These are phyloP conservation scores for Salisapilia sapeloensis DNA, from an alignment of 352 stramenopile species.

Conservation along the genomic window DNA sequence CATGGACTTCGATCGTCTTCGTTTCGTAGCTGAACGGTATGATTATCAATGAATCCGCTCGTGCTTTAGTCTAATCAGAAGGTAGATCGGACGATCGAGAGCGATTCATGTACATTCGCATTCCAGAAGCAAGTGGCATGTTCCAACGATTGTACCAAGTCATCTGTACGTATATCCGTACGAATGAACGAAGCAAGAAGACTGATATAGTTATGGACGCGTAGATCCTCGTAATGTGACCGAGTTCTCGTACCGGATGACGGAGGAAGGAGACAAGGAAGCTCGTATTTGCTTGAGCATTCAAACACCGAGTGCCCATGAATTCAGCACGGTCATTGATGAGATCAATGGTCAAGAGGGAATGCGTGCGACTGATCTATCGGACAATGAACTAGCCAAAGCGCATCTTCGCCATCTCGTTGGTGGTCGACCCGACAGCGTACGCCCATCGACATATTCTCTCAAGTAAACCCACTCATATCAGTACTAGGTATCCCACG, in stretches of 20 bases:
- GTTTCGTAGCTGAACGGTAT: slow-evolving; percentile 83
- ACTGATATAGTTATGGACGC: slow-evolving; percentile 1
- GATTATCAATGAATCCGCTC: background rate
- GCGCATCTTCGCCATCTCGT: slow-evolving; percentile 89
- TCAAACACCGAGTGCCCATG: slow-evolving; percentile 66
- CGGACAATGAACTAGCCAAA: slow-evolving; percentile 93
- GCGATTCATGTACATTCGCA: slow-evolving; percentile 89
- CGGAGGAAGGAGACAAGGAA: slow-evolving; percentile 37
- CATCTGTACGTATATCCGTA: slow-evolving; percentile 51
- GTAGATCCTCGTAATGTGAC: slow-evolving; percentile 79
- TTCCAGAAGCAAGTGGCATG: slow-evolving; percentile 88
- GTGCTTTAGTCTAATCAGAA: slow-evolving; percentile 3
- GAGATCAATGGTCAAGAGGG: slow-evolving; percentile 48
- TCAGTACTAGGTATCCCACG: slow-evolving; percentile 54
- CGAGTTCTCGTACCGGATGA: slow-evolving; percentile 96
- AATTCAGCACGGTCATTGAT: slow-evolving; percentile 42
- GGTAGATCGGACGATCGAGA: slow-evolving; percentile 89
- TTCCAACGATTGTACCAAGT: slow-evolving; percentile 76
- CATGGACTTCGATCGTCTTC: slow-evolving; percentile 98
- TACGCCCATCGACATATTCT: slow-evolving; percentile 9
- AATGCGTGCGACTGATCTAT: slow-evolving; percentile 90
- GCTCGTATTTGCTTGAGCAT: slow-evolving; percentile 94
- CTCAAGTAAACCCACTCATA: background rate
- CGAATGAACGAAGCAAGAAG: background rate
- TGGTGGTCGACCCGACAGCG: slow-evolving; percentile 75